phyloP scores from a whole-genome alignment of 768 basidiomycete species.

The Pleurotus pulmonarius region DNA sequence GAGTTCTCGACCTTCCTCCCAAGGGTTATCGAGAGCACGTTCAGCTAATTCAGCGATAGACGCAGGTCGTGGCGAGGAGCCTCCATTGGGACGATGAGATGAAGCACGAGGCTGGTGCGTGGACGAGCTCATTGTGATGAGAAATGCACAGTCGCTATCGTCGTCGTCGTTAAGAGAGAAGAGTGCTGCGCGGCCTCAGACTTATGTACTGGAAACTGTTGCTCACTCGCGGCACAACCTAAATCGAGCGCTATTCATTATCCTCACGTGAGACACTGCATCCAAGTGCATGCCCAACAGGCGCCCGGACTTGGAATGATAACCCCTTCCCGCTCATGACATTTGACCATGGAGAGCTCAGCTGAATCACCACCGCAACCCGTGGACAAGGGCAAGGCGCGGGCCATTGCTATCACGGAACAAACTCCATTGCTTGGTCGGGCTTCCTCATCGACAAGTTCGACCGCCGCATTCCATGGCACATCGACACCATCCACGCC shows the following conservation, averaged over 20 bases:
- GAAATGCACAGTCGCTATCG: not conserved
- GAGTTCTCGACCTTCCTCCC: constrained; percentile 55
- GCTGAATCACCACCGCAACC: not conserved
- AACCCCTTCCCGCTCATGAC: not conserved
- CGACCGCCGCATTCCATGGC: constrained; percentile 23
- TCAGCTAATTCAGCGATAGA: constrained; percentile 67
- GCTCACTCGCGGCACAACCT: not conserved
- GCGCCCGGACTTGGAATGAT: not conserved
- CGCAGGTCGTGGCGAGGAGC: constrained; percentile 35
- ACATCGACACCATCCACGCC: constrained; percentile 18
- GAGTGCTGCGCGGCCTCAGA: not conserved
- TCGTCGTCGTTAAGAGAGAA: not conserved
- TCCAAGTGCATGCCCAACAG: too few relatives aligned
- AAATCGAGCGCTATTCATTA: not conserved
- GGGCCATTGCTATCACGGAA: constrained; percentile 46
- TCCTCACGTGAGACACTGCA: too few relatives aligned
- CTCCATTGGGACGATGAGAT: not conserved
- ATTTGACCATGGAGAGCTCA: not conserved
- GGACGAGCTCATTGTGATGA: constrained; percentile 3
- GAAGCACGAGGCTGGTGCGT: not conserved
- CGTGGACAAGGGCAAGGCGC: constrained; percentile 52
- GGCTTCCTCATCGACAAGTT: constrained; percentile 23
- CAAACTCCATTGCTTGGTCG: constrained; percentile 48
- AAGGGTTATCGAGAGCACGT: constrained; percentile 50
- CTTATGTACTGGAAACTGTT: not conserved